Conservation (phyloP, 768 basidiomycete species). For the Austroboletus eburneus region DNA sequence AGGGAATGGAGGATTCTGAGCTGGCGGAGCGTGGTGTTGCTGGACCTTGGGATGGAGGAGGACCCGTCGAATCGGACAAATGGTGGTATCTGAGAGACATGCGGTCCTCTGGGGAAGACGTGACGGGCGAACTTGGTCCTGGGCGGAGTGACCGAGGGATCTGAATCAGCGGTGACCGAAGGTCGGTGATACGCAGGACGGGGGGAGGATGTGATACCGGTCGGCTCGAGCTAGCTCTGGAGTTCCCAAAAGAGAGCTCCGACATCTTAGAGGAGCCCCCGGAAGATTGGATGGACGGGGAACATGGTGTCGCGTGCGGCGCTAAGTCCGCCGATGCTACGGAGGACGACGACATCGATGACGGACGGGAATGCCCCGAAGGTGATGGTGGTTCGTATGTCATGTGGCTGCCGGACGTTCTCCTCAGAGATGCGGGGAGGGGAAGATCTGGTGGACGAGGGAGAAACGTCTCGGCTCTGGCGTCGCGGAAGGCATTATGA, state of each 20-base stretch:
- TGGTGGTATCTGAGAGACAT: slow-evolving; percentile 2
- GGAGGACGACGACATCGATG: too few species aligned
- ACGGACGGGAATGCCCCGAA: not conserved
- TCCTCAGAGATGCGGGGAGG: slow-evolving; percentile 11
- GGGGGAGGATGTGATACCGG: slow-evolving; percentile 4
- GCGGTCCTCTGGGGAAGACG: slow-evolving; percentile 20
- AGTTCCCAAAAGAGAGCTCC: not conserved
- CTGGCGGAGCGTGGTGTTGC: slow-evolving; percentile 7
- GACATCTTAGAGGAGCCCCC: slow-evolving; percentile 1
- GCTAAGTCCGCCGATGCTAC: too few species aligned
- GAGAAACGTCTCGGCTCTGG: slow-evolving; percentile 27
- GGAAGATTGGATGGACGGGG: slow-evolving; percentile 3
- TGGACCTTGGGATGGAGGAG: not conserved
- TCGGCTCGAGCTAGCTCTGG: not conserved
- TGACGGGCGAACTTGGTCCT: slow-evolving; percentile 7
- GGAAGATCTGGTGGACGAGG: slow-evolving; percentile 26
- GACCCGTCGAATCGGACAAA: slow-evolving; percentile 1
- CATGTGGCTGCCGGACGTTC: not conserved
- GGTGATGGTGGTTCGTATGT: not conserved
- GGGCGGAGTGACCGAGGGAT: slow-evolving; percentile 12
- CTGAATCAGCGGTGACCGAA: slow-evolving; percentile 8
- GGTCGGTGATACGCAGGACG: not conserved
- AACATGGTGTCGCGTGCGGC: not conserved
- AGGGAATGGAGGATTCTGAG: not conserved
- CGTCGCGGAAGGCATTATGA: slow-evolving; percentile 31